Conservation (phyloP, 179 eudicot genomes). For the Carnegiea gigantea region DNA sequence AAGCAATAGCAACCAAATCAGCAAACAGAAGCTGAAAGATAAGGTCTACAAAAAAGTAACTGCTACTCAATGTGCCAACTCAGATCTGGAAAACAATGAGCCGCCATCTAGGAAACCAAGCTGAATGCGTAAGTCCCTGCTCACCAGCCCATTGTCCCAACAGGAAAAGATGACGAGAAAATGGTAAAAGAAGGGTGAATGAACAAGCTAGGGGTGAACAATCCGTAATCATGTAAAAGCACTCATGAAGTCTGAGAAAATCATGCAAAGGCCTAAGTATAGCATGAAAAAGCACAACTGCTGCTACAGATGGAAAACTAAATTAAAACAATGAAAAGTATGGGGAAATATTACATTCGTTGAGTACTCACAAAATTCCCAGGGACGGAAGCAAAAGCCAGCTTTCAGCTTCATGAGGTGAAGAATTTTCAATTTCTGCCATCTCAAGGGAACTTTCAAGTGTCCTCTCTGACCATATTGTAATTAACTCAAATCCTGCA, state of each 20-base stretch:
- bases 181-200: background rate
- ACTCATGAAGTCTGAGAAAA: background rate
- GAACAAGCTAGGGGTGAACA: background rate
- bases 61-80: background rate
- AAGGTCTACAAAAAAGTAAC: no score
- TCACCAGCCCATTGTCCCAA: slow-evolving; percentile 1
- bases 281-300: background rate
- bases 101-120: background rate
- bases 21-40: no score
- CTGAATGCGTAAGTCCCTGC: background rate
- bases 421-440: slow-evolving; percentile 96
- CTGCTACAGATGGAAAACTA: background rate
- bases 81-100: background rate
- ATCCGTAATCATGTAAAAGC: background rate
- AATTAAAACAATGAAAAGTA: background rate
- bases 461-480: slow-evolving; percentile 65
- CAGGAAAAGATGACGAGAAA: slow-evolving; percentile 3
- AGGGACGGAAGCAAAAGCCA: slow-evolving; percentile 69
- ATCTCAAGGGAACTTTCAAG: slow-evolving; percentile 85
- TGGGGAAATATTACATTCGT: background rate
- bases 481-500: slow-evolving; percentile 71
- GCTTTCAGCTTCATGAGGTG: slow-evolving; percentile 81
- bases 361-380: slow-evolving; percentile 48
- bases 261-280: slow-evolving; percentile 1
- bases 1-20: background rate